These are phyloP conservation scores for Penicillium vulpinum DNA, from an alignment of 2,329 filamentous ascomycete genomes.

Conservation along the genomic window DNA sequence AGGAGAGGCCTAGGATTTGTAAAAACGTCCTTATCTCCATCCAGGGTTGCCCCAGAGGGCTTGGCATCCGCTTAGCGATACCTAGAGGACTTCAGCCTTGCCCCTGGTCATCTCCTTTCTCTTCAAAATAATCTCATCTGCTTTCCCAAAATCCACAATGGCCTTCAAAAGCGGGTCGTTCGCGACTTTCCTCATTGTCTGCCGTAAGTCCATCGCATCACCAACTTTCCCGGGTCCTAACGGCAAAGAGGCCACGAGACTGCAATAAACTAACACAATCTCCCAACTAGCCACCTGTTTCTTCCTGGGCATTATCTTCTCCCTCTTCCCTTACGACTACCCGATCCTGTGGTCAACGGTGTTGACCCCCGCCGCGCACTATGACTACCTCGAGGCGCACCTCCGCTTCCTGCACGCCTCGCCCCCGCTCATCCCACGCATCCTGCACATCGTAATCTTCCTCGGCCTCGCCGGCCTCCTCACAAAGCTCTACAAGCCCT, in stretches of 20 bases:
- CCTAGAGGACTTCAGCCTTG: conserved; percentile 3
- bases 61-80: conserved; percentile 26
- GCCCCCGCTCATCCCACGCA: conserved; percentile 85
- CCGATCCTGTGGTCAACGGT: conserved; percentile 49
- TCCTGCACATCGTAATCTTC: conserved; percentile 89
- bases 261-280: conserved; percentile 14
- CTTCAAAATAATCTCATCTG: neutral
- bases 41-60: neutral
- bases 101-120: conserved; percentile 10
- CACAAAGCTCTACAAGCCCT: conserved; percentile 90
- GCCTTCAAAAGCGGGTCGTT: conserved; percentile 63
- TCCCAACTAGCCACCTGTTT: conserved; percentile 75
- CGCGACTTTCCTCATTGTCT: conserved; percentile 94
- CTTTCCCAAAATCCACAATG: conserved; percentile 28
- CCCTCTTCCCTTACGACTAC: conserved; percentile 83
- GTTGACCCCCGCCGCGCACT: conserved; percentile 60
- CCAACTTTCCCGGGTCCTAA: conserved; percentile 5
- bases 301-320: conserved; percentile 97
- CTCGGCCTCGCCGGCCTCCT: conserved; percentile 88
- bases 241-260: conserved; percentile 5
- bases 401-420: conserved; percentile 88
- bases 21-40: neutral
- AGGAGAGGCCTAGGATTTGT: neutral
- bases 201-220: conserved; percentile 63
- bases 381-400: conserved; percentile 83